phyloP scores from a whole-genome alignment of 2,329 filamentous ascomycete species.

The Sarocladium oryzae region DNA sequence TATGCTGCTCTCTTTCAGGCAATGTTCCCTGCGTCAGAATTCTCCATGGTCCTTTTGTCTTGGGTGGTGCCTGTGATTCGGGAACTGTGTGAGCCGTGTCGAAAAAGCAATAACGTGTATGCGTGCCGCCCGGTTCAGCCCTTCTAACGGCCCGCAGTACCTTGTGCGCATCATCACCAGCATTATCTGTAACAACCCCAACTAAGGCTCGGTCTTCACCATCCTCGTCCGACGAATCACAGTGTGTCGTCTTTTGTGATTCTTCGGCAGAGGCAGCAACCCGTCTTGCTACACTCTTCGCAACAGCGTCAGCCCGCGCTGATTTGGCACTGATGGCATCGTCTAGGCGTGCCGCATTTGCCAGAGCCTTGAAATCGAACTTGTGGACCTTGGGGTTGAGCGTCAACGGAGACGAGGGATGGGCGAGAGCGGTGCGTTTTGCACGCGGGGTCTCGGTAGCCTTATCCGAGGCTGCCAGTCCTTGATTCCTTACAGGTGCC shows the following conservation, averaged over 20 bases:
- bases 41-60: constrained; percentile 35
- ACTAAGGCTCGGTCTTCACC: constrained; percentile 10
- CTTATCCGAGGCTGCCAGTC: constrained; percentile 15
- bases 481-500: constrained; percentile 9
- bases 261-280: background rate
- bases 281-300: constrained; percentile 16
- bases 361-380: constrained; percentile 56
- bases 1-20: constrained; percentile 46
- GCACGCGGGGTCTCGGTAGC: constrained; percentile 36
- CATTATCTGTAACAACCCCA: constrained; percentile 26
- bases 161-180: constrained; percentile 38
- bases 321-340: constrained; percentile 52
- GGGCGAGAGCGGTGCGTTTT: constrained; percentile 36
- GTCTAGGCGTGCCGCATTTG: constrained; percentile 53
- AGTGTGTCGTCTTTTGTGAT: background rate
- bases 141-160: constrained; percentile 44
- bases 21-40: constrained; percentile 38
- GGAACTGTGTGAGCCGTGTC: constrained; percentile 23
- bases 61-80: constrained; percentile 20
- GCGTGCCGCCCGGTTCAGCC: constrained; percentile 28
- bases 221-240: constrained; percentile 1
- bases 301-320: constrained; percentile 32
- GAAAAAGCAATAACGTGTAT: constrained; percentile 45
- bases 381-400: constrained; percentile 33
- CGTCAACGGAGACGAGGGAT: constrained; percentile 42